Evolutionary conservation across 140 eudicot species (phyloP).

Genomic region (Cichorium intybus): DNA sequence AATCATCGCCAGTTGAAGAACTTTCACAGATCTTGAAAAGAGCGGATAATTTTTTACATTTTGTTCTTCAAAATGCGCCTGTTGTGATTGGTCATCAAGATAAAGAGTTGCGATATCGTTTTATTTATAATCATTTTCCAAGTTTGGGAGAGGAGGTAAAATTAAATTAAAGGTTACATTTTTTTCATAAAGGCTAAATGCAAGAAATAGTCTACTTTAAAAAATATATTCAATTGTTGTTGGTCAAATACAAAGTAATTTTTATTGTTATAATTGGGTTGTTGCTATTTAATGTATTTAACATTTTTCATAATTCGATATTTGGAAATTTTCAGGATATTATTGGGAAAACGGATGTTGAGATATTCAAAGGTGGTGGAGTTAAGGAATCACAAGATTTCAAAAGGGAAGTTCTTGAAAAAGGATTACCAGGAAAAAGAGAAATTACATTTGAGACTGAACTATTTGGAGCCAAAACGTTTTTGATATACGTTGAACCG

Average conservation of each 20-base stretch:
- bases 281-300: not conserved
- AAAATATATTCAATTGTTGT: not conserved
- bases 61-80: conserved; percentile 79
- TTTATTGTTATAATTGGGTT: not conserved
- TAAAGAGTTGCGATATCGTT: conserved; percentile 63
- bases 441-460: conserved; percentile 77
- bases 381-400: conserved; percentile 81
- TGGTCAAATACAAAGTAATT: not conserved
- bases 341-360: conserved; percentile 71
- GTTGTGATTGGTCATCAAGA: conserved; percentile 84
- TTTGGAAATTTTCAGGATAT: conserved; percentile 46
- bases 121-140: conserved; percentile 72
- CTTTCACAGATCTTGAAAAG: conserved; percentile 64
- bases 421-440: conserved; percentile 62
- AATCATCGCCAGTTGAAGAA: conserved; percentile 75
- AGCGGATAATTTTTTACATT: conserved; percentile 75
- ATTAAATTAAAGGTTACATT: not conserved
- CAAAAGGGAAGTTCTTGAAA: conserved; percentile 73
- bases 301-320: not conserved
- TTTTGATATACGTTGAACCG: conserved; percentile 68
- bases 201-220: not conserved
- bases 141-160: conserved; percentile 70
- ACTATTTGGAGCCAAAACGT: conserved; percentile 66
- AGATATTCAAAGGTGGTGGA: conserved; percentile 68
- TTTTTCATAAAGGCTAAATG: not conserved